These are phyloP conservation scores for Lathyrus oleraceus DNA, from an alignment of 306 rosid species.

Conservation along the genomic window DNA sequence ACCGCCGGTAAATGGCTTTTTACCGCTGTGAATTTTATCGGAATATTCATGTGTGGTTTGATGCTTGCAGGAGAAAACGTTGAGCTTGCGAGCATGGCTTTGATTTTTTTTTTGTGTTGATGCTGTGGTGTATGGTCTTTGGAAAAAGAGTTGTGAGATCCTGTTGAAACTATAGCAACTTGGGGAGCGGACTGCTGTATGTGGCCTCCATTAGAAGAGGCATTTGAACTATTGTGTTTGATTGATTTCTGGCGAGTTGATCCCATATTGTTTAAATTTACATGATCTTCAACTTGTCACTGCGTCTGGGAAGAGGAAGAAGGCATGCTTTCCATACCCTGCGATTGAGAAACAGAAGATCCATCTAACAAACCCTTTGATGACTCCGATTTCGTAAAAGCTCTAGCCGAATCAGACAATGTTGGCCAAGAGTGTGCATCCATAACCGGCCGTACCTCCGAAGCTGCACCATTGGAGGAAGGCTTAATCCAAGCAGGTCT, in stretches of 20 bases:
- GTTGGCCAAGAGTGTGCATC: constrained; percentile 76
- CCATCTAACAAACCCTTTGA: constrained; percentile 59
- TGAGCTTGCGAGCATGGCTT: too few species aligned
- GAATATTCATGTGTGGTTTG: too few species aligned
- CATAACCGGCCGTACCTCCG: constrained; percentile 64
- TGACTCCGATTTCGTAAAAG: constrained; percentile 49
- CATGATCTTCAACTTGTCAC: constrained; percentile 47
- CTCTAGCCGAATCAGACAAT: constrained; percentile 60
- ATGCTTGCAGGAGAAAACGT: too few species aligned
- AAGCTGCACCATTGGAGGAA: constrained; percentile 51
- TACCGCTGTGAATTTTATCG: too few species aligned
- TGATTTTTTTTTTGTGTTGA: too few species aligned
- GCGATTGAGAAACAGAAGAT: constrained; percentile 46
- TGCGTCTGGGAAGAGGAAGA: constrained; percentile 55
- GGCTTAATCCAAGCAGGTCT: constrained; percentile 80
- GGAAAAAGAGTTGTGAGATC: constrained; percentile 46
- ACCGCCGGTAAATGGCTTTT: too few species aligned
- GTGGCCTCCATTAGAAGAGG: constrained; percentile 54
- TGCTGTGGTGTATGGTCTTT: constrained; percentile 67
- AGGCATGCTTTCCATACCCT: constrained; percentile 54
- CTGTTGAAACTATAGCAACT: constrained; percentile 41
- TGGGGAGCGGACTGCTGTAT: constrained; percentile 49
- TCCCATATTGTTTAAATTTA: constrained; percentile 44
- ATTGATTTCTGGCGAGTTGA: constrained; percentile 48
- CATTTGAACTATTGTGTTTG: constrained; percentile 50